Evolutionary conservation across 306 rosid species (phyloP).

Genomic region (Argentina anserina): DNA sequence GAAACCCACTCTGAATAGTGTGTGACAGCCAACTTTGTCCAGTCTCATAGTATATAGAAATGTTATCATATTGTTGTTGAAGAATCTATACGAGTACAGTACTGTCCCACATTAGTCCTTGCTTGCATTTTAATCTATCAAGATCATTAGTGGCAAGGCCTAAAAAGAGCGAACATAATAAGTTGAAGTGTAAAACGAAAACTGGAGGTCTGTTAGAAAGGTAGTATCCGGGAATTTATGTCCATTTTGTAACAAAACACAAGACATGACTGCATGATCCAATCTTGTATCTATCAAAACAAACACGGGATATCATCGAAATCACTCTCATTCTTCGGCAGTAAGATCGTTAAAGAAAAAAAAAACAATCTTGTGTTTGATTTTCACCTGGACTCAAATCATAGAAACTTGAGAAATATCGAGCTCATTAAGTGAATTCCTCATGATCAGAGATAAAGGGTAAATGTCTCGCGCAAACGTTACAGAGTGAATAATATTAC

Average conservation of each 20-base stretch:
- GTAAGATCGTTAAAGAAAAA: no score
- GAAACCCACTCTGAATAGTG: conserved; percentile 22
- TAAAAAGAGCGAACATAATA: not conserved
- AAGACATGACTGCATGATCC: not conserved
- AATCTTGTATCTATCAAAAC: not conserved
- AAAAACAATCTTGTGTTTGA: no score
- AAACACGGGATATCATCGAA: not conserved
- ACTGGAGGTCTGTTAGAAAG: not conserved
- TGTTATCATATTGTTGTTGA: not conserved
- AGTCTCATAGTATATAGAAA: not conserved
- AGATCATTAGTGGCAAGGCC: not conserved
- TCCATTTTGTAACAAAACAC: not conserved
- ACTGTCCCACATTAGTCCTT: conserved; percentile 1
- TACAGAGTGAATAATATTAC: no score
- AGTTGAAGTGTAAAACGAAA: not conserved
- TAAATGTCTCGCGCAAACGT: no score
- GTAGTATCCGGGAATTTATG: not conserved
- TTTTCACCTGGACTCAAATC: no score
- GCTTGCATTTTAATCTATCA: conserved; percentile 13
- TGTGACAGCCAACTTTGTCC: not conserved
- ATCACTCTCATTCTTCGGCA: no score
- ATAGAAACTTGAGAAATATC: no score
- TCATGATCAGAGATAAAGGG: no score
- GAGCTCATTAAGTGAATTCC: no score
- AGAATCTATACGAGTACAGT: conserved; percentile 9